These are phyloP conservation scores for Hypoxylon sp. DNA, from an alignment of 2,329 filamentous ascomycete species.

Conservation along the genomic window DNA sequence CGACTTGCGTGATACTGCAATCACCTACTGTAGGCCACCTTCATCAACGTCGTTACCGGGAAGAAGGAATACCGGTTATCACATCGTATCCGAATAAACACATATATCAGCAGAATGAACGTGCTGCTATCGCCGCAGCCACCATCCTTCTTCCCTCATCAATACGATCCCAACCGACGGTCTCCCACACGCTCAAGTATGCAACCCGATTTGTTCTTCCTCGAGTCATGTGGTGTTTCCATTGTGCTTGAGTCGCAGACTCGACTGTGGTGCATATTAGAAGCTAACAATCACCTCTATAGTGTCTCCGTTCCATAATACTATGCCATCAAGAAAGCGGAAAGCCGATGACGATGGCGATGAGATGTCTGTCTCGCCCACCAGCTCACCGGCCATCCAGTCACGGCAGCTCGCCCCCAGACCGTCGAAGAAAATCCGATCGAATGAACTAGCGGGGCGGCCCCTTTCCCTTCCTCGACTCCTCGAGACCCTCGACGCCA, in stretches of 20 bases:
- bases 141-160: constrained; percentile 68
- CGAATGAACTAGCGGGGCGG: constrained; percentile 75
- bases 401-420: constrained; percentile 74
- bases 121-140: constrained; percentile 73
- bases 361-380: constrained; percentile 92
- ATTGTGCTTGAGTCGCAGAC: constrained; percentile 22
- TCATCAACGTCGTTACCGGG: not conserved
- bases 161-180: constrained; percentile 69
- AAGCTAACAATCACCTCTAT: constrained; percentile 29
- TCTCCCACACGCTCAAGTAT: constrained; percentile 70
- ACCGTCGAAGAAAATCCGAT: constrained; percentile 74
- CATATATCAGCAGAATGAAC: constrained; percentile 64
- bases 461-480: constrained; percentile 75
- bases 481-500: constrained; percentile 92
- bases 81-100: constrained; percentile 12
- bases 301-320: constrained; percentile 68
- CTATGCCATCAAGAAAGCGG: constrained; percentile 77
- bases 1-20: not conserved
- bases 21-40: not conserved
- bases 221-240: constrained; percentile 18
- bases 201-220: constrained; percentile 50
- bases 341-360: constrained; percentile 89
- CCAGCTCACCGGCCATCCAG: constrained; percentile 82
- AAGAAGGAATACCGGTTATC: constrained; percentile 1
- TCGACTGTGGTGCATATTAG: constrained; percentile 10